Base-by-base conservation (phyloP, 345 rosid species). In the Salix suchowensis region DNA sequence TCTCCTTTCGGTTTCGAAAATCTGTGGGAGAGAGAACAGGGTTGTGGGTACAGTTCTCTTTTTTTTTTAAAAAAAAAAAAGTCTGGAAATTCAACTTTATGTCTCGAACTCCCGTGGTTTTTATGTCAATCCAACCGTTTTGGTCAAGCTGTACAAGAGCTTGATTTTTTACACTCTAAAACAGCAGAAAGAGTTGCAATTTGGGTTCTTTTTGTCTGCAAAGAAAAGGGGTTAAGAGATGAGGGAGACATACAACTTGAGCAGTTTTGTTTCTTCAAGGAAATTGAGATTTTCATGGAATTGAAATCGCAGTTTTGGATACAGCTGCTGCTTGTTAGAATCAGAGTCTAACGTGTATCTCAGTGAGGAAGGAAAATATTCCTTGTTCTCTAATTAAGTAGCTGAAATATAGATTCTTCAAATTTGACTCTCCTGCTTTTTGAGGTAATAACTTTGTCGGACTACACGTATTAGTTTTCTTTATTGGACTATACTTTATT, bases 371-470 rank as follows among this genome's bases (percentile, higher is more conserved):
- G 62, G 62, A 13, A 39, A 68, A 58, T 44, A 69, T 60, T 40
- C 68, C 60, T 54, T 67, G 39, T 37, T 66, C 12, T 68, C 44
- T 13, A n/a, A n/a, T n/a, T n/a, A 11, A 21, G n/a, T 30, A 64
- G 21, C 68, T 30, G 39, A 15, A 65, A 28, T 65, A 36, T 50
- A 78, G 32, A 74, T 75, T 82, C 74, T 19, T 39, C 68, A 28
- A 37, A 19, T 48, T 28, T 5, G 40, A 13, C 21, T 44, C 32
- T 62, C 62, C 14, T 21, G 26, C 62, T 11, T 70, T 76, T 18
- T 62, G 44, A 84, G 89, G 87, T 86, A 84, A 48, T 36, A 5
- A 78, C 73, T 52, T 23, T 15, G 26, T 50, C 15, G 23, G 6
- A 21, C 36, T 52, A 39, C 26, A 34, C 36, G n/a, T 73, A 6